Evolutionary conservation across 2,329 filamentous ascomycete species (phyloP).

Genomic region (Claviceps citrina): DNA sequence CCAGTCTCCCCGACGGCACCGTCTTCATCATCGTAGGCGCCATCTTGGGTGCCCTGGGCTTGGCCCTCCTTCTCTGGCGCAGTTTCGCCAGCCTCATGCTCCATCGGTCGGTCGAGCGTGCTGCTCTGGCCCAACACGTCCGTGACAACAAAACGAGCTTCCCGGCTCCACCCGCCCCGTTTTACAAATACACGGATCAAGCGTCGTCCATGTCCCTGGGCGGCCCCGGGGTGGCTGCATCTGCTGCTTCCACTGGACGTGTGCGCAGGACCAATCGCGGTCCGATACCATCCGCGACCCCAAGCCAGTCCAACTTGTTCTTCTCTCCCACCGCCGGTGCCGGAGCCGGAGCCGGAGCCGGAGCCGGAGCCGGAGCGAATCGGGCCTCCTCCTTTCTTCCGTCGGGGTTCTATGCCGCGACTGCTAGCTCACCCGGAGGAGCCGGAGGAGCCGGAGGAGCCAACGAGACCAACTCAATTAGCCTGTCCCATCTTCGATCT

Average conservation of each 20-base stretch:
- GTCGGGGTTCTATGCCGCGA: conserved; percentile 76
- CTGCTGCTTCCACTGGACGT: conserved; percentile 27
- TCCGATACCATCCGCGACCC: conserved; percentile 38
- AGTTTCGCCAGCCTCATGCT: conserved; percentile 77
- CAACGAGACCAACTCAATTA: conserved; percentile 37
- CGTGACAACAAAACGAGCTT: conserved; percentile 56
- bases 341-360: conserved; percentile 31
- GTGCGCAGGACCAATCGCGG: conserved; percentile 37
- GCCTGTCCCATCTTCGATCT: conserved; percentile 44
- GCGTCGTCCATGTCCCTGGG: conserved; percentile 38
- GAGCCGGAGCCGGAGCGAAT: conserved; percentile 42
- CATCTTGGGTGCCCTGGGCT: conserved; percentile 66
- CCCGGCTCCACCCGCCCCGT: conserved; percentile 39
- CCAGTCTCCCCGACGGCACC: conserved; percentile 73
- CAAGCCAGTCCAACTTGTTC: conserved; percentile 62
- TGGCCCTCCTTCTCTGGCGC: conserved; percentile 78
- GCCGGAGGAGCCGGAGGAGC: conserved; percentile 27
- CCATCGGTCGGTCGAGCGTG: conserved; percentile 77
- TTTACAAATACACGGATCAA: conserved; percentile 50
- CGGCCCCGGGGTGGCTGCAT: conserved; percentile 14
- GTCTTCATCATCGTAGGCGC: conserved; percentile 93
- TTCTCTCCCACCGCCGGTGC: conserved; percentile 75
- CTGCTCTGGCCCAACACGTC: conserved; percentile 58
- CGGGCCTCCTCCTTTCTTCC: conserved; percentile 73
- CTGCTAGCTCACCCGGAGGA: conserved; percentile 34